Conservation (phyloP, 768 basidiomycete species). For the Boletus vinaceobasis region DNA sequence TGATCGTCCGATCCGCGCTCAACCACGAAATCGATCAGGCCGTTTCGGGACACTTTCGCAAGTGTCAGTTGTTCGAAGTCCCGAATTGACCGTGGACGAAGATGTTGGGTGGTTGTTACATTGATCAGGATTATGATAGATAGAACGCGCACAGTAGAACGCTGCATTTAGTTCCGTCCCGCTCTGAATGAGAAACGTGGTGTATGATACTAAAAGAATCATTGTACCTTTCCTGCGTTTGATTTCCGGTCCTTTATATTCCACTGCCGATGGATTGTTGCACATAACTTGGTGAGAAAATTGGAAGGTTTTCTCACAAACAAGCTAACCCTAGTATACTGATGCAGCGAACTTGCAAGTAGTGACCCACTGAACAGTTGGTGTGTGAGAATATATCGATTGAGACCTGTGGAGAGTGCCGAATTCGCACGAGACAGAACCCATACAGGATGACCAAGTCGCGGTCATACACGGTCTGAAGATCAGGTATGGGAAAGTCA, state of each 20-base stretch:
- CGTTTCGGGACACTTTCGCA: slow-evolving; percentile 32
- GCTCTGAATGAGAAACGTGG: neutral
- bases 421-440: neutral
- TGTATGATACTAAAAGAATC: neutral
- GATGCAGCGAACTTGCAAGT: too few relatives aligned
- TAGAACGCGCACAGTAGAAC: neutral
- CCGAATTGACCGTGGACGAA: slow-evolving; percentile 13
- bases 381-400: too few relatives aligned
- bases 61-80: slow-evolving; percentile 37
- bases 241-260: neutral
- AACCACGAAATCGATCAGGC: slow-evolving; percentile 29
- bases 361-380: too few relatives aligned
- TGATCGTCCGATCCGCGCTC: slow-evolving; percentile 42
- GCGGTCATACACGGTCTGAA: neutral
- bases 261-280: neutral
- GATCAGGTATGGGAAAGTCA: neutral
- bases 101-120: neutral
- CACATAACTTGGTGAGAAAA: neutral
- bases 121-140: neutral
- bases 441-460: neutral
- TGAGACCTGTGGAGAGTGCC: too few relatives aligned
- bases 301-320: too few relatives aligned
- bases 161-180: neutral
- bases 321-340: too few relatives aligned
- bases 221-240: neutral